Base-by-base conservation (phyloP, 2,329 filamentous ascomycete species). In the Graphilbum ipis-grandicollis region DNA sequence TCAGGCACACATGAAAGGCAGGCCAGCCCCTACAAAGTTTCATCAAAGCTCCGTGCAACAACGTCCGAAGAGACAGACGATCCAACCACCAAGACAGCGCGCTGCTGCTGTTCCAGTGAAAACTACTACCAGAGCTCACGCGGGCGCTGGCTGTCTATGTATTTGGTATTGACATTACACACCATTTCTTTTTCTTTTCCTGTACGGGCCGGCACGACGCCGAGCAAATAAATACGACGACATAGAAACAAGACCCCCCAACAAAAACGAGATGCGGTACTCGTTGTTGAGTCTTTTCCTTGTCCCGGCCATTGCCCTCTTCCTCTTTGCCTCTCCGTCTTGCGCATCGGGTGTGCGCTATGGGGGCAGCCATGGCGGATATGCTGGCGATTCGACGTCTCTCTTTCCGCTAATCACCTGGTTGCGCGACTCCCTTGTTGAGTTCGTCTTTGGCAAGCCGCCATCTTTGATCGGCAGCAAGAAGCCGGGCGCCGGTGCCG, bases 341-440 rank as follows among this genome's bases (percentile, higher is more conserved):
- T 19, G 12, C 2, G 38, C 39, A 3, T 38, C 41, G 14, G 30
- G 30, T 5, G 22, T 28, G 13, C 31, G 32, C 18, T 5, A 19
- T 19, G 22, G 19, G 13, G 26, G 13, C 4, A 18, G 5, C 17
- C 15, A 28, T 15, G 15, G 7, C 18, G n/a, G 29, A 4, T 4
- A 15, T 12, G 29, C 7, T 18, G n/a, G 29, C 15, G n/a, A 31
- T 12, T 31, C 35, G 34, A 13, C 39, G 19, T 35, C 41, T 13
- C 31, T 28, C 33, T 68, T 68, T 35, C 63, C 66, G 0, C 56
- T 65, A 39, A 50, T 69, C 38, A 62, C 59, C 23, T 65, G 62
- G 55, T 47, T 71, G 31, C 62, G 67, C 42, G 62, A 71, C 44
- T 56, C 55, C 23, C 57, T 58, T 31, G 55, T 69, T 28, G 63